Evolutionary conservation across 306 rosid genomes (phyloP), one percentile per base, ranked within the genome.

Genomic region (Ormosia emarginata): DNA sequence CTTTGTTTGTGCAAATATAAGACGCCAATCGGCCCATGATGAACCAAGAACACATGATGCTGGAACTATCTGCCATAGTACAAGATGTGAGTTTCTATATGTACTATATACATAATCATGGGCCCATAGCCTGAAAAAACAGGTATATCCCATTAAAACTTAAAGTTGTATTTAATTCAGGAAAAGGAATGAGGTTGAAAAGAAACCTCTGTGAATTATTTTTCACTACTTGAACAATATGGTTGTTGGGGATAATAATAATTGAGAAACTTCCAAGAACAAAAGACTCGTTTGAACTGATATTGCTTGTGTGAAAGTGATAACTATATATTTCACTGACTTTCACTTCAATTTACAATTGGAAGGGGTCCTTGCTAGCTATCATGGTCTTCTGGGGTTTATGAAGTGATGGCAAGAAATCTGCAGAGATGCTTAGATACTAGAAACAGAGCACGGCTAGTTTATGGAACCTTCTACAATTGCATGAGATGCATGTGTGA

Each of bases 21-120:
- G 91, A 70, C 82, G 89, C 99, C 98, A 95, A 78, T 93, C 90
- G 18, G 81, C 86, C 96, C 97, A 92, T 0, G 94, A 95, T 32
- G 90, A 85, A 52, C 98, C 97, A 75, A 92, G 87, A 74, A 90
- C 94, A 79, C 93, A 89, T 12, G 98, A 84, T 18, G 98, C 93
- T 43, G 98, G 98, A 83, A 88, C 96, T 64, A 71, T 85, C 99
- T 93, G 91, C 49, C 78, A 81, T 63, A 80, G 77, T 33, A 69
- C 18, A 36, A 52, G 73, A 49, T 0, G 39, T 71, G 33, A 58
- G 81, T 77, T 63, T 17, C 47, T 49, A 24, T 47, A 71, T 4
- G 50, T 72, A 8, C 17, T 3, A 44, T 63, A 68, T 56, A 40
- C 80, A 79, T 55, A 74, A 79, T 61, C 32, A 62, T 9, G 47